Evolutionary conservation across 768 basidiomycete species (phyloP).

Genomic region (Phlebiopsis flavidoalba): DNA sequence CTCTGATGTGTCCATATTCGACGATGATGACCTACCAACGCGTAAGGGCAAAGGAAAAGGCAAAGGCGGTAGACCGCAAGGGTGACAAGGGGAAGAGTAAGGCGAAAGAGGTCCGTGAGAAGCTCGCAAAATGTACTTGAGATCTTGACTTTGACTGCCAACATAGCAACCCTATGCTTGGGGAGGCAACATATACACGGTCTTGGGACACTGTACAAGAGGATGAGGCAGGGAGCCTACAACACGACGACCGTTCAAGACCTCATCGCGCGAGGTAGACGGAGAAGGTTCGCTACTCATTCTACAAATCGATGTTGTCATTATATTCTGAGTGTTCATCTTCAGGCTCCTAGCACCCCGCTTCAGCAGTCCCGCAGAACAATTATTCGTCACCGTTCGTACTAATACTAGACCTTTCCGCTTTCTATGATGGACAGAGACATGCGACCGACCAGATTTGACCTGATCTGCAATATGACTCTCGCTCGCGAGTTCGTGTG

Average conservation of each 20-base stretch:
- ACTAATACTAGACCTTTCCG: slow-evolving; percentile 86
- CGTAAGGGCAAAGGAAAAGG: slow-evolving; percentile 39
- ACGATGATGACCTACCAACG: slow-evolving; percentile 36
- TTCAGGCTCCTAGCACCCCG: slow-evolving; percentile 72
- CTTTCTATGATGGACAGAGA: slow-evolving; percentile 94
- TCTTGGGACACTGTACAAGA: slow-evolving; percentile 98
- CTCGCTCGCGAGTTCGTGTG: slow-evolving; percentile 88
- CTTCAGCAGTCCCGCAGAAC: slow-evolving; percentile 85
- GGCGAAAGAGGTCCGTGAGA: slow-evolving; percentile 41
- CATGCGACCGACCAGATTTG: slow-evolving; percentile 92
- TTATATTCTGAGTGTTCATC: slow-evolving; percentile 6
- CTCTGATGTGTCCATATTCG: slow-evolving; percentile 63
- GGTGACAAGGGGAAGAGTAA: slow-evolving; percentile 54
- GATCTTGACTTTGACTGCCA: not conserved
- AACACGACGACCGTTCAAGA: slow-evolving; percentile 88
- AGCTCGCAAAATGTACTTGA: not conserved
- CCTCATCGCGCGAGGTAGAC: slow-evolving; percentile 77
- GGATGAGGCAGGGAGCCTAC: slow-evolving; percentile 88
- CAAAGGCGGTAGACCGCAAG: slow-evolving; percentile 46
- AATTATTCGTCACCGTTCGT: slow-evolving; percentile 95
- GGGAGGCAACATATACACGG: slow-evolving; percentile 91
- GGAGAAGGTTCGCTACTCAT: slow-evolving; percentile 57
- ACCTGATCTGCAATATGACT: slow-evolving; percentile 87
- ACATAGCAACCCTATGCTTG: slow-evolving; percentile 82
- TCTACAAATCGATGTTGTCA: not conserved